A percentile compares a stretch with the other conserved stretches of the same genome.
These are phyloP conservation scores for Myriangium duriaei DNA, from an alignment of 2,329 filamentous ascomycete species.

Conservation along the genomic window DNA sequence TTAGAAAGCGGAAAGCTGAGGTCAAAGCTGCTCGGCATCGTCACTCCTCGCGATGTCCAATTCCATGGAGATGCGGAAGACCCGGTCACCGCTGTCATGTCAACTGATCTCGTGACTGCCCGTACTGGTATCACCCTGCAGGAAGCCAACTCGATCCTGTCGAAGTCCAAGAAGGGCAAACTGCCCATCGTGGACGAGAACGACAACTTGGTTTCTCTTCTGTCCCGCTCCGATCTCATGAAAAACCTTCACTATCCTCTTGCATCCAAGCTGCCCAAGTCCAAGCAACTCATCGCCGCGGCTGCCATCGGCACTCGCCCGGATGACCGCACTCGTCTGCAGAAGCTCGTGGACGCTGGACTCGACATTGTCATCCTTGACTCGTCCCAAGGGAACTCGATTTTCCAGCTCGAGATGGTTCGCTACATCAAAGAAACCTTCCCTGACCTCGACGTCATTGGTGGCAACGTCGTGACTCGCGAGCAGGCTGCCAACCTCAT, in stretches of 20 bases:
- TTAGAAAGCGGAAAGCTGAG: slow-evolving; percentile 82
- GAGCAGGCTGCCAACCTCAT: slow-evolving; percentile 91
- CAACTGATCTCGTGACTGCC: slow-evolving; percentile 84
- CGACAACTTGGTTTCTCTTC: slow-evolving; percentile 57
- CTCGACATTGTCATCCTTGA: slow-evolving; percentile 92
- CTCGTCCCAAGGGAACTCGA: slow-evolving; percentile 94
- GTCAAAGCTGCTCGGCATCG: slow-evolving; percentile 92
- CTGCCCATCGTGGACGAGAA: slow-evolving; percentile 38
- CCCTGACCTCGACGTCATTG: slow-evolving; percentile 84
- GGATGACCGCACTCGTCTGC: slow-evolving; percentile 76
- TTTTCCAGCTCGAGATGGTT: slow-evolving; percentile 98
- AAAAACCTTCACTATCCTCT: slow-evolving; percentile 97
- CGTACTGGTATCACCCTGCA: slow-evolving; percentile 66
- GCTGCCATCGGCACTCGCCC: slow-evolving; percentile 91
- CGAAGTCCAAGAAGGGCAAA: slow-evolving; percentile 87
- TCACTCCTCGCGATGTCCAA: slow-evolving; percentile 95
- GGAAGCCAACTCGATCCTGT: slow-evolving; percentile 87
- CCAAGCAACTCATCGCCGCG: slow-evolving; percentile 93
- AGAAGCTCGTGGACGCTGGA: slow-evolving; percentile 84
- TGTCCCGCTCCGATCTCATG: slow-evolving; percentile 89
- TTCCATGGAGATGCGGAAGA: slow-evolving; percentile 68
- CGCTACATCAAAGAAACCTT: slow-evolving; percentile 84
- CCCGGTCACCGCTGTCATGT: slow-evolving; percentile 83
- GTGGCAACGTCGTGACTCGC: slow-evolving; percentile 93
- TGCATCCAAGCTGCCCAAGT: slow-evolving; percentile 89